Base-by-base conservation (phyloP, 129 eudicot species). In the Arctium lappa region DNA sequence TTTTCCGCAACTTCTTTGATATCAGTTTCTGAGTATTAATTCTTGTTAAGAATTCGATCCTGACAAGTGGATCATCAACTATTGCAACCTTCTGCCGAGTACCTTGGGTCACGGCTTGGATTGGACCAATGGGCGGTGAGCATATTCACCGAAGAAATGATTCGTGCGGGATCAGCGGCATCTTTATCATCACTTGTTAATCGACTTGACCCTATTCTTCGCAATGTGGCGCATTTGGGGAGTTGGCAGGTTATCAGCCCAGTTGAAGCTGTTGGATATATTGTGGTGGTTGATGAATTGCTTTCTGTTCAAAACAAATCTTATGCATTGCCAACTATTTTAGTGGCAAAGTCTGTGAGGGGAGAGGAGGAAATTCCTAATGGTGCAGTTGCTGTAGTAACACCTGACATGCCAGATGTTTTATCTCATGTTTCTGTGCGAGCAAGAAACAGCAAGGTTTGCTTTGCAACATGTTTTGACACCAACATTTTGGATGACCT, bases 401-500 rank as follows among this genome's bases (percentile, higher is more conserved):
- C 92, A 77, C 88, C 92, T 76, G 92, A 86, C 70, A 86, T 86
- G 86, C 89, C 92, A 75, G 89, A 89, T 89, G 92, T 89, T 30
- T 86, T 89, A 65, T 83, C 92, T 71, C 89, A 89, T 81, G 92
- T 89, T 78, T 89, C 92, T 81, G 88, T 89, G 34, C 84, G 92
- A 38, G 92, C 92, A 86, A 86, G 92, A 86, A 89, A 89, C 80
- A 84, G 89, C 84, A 89, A 89, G 85, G 97, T 95, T 68, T 95
- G 94, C 80, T 92, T 95, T 79, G 98, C 98, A 16, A 92, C 98
- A 30, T 95, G 97, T 89, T 95, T 92, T 75, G 98, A 95, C 83
- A 69, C 94, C 72, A 75, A 75, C 69, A 91, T 92, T 72, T 80
- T 95, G 84, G 89, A 90, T 42, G 90, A 92, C 32, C 92, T 95